A percentile compares a stretch with the other conserved stretches of the same genome.
These are phyloP conservation scores for Inga oerstediana DNA, from an alignment of 306 rosid species.

Conservation along the genomic window DNA sequence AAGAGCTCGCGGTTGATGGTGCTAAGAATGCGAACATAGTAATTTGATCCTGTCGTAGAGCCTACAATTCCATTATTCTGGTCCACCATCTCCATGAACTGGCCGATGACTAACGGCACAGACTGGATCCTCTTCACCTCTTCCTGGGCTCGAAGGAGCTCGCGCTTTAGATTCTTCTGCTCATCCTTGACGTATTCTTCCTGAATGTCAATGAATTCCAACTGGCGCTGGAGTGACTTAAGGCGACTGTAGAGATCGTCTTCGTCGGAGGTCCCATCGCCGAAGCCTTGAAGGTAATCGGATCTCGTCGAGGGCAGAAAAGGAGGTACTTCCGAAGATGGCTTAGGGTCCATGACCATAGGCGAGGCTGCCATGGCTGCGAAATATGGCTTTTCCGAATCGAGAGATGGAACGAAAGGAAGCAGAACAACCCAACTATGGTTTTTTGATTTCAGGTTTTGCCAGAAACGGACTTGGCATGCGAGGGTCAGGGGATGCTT, in stretches of 20 bases:
- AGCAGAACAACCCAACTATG: background rate
- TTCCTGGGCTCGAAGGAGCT: slow-evolving; percentile 92
- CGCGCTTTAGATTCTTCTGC: slow-evolving; percentile 95
- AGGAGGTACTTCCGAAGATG: slow-evolving; percentile 68
- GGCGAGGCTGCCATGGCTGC: slow-evolving; percentile 76
- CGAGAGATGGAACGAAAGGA: background rate
- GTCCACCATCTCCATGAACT: slow-evolving; percentile 99
- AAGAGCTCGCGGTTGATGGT: slow-evolving; percentile 92
- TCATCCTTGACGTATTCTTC: slow-evolving; percentile 95
- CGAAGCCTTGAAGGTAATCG: slow-evolving; percentile 49
- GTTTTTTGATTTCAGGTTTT: too few species aligned
- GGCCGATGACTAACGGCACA: slow-evolving; percentile 94
- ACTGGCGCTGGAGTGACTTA: slow-evolving; percentile 77
- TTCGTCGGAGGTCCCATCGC: slow-evolving; percentile 56
- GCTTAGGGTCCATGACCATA: slow-evolving; percentile 74
- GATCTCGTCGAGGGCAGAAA: slow-evolving; percentile 58
- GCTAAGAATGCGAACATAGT: slow-evolving; percentile 89
- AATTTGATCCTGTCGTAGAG: slow-evolving; percentile 97
- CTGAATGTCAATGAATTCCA: slow-evolving; percentile 90
- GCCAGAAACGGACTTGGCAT: too few species aligned
- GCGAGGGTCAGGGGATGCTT: too few species aligned
- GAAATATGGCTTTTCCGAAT: background rate
- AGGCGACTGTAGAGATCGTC: slow-evolving; percentile 88
- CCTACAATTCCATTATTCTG: slow-evolving; percentile 95
- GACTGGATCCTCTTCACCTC: slow-evolving; percentile 98